phyloP scores from a whole-genome alignment of 768 basidiomycete species.

The Pisolithus sp. region DNA sequence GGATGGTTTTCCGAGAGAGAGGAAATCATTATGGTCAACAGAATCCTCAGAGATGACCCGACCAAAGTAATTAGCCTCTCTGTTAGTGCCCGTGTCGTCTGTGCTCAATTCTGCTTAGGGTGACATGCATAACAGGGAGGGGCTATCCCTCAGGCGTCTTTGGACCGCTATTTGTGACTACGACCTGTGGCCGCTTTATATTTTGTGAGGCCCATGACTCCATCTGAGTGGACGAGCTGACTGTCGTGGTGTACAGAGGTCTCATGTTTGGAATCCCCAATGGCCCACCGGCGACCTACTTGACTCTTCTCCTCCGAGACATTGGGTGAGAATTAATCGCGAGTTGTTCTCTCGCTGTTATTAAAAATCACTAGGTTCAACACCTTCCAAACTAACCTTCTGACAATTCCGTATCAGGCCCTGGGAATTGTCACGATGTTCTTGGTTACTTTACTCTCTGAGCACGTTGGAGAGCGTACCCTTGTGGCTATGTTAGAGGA shows the following conservation, averaged over 20 bases:
- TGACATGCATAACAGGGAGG: slow-evolving; percentile 69
- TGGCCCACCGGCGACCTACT: slow-evolving; percentile 44
- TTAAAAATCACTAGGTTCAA: slow-evolving; percentile 35
- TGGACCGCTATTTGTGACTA: slow-evolving; percentile 55
- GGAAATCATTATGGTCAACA: slow-evolving; percentile 53
- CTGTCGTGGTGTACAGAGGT: slow-evolving; percentile 27
- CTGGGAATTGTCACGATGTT: slow-evolving; percentile 50
- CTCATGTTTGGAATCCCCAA: slow-evolving; percentile 48
- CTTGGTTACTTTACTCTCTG: slow-evolving; percentile 43
- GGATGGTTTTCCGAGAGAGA: slow-evolving; percentile 62
- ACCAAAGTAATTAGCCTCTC: slow-evolving; percentile 34
- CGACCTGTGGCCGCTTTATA: slow-evolving; percentile 62
- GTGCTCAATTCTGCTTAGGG: slow-evolving; percentile 26
- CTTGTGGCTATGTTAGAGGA: slow-evolving; percentile 48
- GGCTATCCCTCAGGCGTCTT: slow-evolving; percentile 40
- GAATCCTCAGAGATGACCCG: slow-evolving; percentile 60
- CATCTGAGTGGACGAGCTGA: neutral
- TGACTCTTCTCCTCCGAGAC: slow-evolving; percentile 50
- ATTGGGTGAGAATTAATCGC: slow-evolving; percentile 34
- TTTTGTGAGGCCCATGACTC: slow-evolving; percentile 29
- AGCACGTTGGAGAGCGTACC: slow-evolving; percentile 47
- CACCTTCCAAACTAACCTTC: slow-evolving; percentile 54
- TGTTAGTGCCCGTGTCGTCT: neutral
- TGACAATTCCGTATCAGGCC: slow-evolving; percentile 51
- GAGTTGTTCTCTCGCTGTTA: neutral